Evolutionary conservation across 1,139 yeast genomes (phyloP).

Genomic region (Candida frijolesensis): DNA sequence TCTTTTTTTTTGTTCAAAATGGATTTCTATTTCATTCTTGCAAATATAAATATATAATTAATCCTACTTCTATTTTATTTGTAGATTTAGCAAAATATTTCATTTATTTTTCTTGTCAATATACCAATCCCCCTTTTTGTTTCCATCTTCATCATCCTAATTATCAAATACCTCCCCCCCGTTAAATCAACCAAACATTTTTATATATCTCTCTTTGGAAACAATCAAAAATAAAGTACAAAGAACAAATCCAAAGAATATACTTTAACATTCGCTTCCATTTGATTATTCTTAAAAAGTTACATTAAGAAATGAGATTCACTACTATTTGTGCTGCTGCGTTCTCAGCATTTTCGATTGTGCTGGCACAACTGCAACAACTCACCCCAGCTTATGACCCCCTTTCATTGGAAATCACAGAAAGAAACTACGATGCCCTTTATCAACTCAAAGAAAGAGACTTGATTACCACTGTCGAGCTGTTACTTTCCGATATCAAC

Average conservation of each 20-base stretch:
- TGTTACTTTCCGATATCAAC: slow-evolving; percentile 21
- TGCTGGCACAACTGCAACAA: slow-evolving; percentile 10
- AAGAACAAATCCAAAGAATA: no score
- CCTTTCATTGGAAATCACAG: slow-evolving; percentile 9
- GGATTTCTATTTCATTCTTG: no score
- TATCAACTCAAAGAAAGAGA: slow-evolving; percentile 23
- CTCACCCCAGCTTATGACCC: slow-evolving; percentile 13
- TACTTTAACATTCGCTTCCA: slow-evolving; percentile 5
- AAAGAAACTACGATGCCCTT: slow-evolving; percentile 9
- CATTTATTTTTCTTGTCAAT: no score
- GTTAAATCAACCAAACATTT: no score
- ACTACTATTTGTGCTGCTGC: slow-evolving; percentile 12
- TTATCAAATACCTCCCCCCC: no score
- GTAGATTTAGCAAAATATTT: no score
- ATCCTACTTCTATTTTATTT: no score
- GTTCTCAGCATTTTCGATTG: slow-evolving; percentile 10
- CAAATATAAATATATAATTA: neutral
- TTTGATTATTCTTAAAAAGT: neutral
- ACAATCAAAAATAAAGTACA: no score
- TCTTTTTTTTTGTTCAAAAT: no score
- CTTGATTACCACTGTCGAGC: slow-evolving; percentile 16
- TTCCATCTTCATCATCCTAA: no score
- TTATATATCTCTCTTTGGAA: no score
- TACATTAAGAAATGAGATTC: slow-evolving; percentile 11
- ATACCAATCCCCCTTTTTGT: no score